These are phyloP conservation scores for Boletellus ananas DNA, from an alignment of 768 basidiomycete species.

Conservation along the genomic window DNA sequence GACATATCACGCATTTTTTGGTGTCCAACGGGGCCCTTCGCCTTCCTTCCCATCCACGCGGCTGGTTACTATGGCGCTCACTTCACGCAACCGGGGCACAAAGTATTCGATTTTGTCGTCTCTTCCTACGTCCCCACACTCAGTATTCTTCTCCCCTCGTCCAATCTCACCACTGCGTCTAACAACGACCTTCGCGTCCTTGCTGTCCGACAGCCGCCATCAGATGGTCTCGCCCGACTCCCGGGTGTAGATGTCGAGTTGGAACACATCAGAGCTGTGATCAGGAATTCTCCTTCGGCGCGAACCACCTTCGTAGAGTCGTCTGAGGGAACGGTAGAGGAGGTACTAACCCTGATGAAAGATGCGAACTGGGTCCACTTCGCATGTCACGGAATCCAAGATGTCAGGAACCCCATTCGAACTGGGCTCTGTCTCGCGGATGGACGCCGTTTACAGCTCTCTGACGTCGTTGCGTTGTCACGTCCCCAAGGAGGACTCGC, in stretches of 20 bases:
- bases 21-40: slow-evolving; percentile 3
- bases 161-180: not conserved
- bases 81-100: not conserved
- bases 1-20: not conserved
- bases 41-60: slow-evolving; percentile 4
- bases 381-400: slow-evolving; percentile 31
- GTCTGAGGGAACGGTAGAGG: not conserved
- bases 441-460: not conserved
- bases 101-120: slow-evolving; percentile 1
- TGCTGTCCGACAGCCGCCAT: slow-evolving; percentile 12
- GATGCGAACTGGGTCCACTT: slow-evolving; percentile 23
- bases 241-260: slow-evolving; percentile 12
- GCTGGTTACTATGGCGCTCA: not conserved
- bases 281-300: not conserved
- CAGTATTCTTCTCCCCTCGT: slow-evolving; percentile 8
- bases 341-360: not conserved
- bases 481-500: slow-evolving; percentile 30
- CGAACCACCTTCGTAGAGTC: not conserved
- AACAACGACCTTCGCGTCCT: not conserved
- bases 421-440: slow-evolving; percentile 20
- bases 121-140: slow-evolving; percentile 30
- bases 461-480: slow-evolving; percentile 4
- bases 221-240: slow-evolving; percentile 12
- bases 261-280: slow-evolving; percentile 17
- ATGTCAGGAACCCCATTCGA: slow-evolving; percentile 15